Conservation (phyloP, 164 flowering plant species). For the Vitis labrusca region DNA sequence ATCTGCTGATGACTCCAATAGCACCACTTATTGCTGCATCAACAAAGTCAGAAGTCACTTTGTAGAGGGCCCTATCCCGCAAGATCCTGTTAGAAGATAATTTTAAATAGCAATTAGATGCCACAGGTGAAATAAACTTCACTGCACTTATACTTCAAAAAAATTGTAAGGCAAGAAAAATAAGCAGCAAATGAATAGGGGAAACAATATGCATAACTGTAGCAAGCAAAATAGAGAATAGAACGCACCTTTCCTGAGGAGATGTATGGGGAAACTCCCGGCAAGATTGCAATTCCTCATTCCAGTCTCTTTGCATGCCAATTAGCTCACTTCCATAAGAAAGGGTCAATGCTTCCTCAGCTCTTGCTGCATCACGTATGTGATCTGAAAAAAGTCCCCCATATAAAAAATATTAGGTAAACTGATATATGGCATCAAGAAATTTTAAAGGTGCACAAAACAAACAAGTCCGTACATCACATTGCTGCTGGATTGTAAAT, state of each 20-base stretch:
- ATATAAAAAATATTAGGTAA: background rate
- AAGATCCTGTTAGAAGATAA: conserved; percentile 65
- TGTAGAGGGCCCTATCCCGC: conserved; percentile 94
- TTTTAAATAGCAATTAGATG: no score
- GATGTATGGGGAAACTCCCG: conserved; percentile 87
- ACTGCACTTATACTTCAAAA: no score
- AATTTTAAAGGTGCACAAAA: background rate
- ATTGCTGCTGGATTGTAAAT: background rate
- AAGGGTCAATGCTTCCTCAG: conserved; percentile 91
- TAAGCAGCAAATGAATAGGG: background rate
- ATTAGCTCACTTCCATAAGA: conserved; percentile 93
- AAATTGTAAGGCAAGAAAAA: no score
- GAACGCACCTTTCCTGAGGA: conserved; percentile 81
- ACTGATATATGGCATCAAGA: background rate
- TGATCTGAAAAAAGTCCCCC: conserved; percentile 57
- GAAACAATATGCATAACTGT: background rate
- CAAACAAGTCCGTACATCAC: background rate
- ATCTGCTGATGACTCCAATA: conserved; percentile 94
- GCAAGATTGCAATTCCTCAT: conserved; percentile 98
- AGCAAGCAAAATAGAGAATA: conserved; percentile 2
- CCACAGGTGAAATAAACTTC: no score
- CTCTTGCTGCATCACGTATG: conserved; percentile 92
- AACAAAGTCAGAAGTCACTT: conserved; percentile 97
- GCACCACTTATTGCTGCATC: conserved; percentile 97
- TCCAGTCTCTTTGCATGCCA: conserved; percentile 99